Base-by-base conservation (phyloP, 257 asterid species). In the Primulina eburnea region DNA sequence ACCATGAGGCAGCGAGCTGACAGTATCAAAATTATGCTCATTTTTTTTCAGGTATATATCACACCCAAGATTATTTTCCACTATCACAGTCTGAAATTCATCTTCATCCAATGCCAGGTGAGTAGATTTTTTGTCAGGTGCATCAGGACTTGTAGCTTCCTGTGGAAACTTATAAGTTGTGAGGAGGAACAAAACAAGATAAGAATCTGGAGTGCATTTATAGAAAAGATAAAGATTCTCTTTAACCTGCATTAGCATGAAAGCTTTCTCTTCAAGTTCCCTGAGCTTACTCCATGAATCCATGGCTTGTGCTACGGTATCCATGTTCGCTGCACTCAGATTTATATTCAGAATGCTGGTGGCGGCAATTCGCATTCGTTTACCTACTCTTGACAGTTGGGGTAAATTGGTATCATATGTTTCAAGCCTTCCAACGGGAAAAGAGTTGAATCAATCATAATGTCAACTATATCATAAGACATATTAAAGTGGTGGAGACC, bases 11-110 rank as follows among this genome's bases (percentile, higher is more conserved):
- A 93, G 77, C 66, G 88, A 77, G 67, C 81, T 83, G 73, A 84
- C 63, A 62, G 70, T 73, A 67, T 85, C 90, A 63, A 75, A 76
- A 82, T 78, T 74, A 65, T 84, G 83, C 81, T 83, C 90, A 65
- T 75, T 79, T 74, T 82, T 86, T 69, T 83, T 90, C 66, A 93
- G 77, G 80, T 84, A 89, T 67, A 93, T 69, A 79, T 91, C 95
- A 88, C 96, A 87, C 43, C 97, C 99, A 75, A 93, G 99, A 82
- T 86, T 89, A 78, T 93, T 93, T 84, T 91, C 97, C 78, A 93
- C 88, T 53, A 68, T 81, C 77, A 93, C 84, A 4, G 87, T 85
- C 80, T 88, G 97, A 73, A 86, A 83, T 76, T 93, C 97, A 57
- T 93, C 96, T 72, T 86, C 96, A 78, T 90, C 97, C 82, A 93